phyloP scores from a whole-genome alignment of 2,329 filamentous ascomycete species.

The Fusarium dlaminii region DNA sequence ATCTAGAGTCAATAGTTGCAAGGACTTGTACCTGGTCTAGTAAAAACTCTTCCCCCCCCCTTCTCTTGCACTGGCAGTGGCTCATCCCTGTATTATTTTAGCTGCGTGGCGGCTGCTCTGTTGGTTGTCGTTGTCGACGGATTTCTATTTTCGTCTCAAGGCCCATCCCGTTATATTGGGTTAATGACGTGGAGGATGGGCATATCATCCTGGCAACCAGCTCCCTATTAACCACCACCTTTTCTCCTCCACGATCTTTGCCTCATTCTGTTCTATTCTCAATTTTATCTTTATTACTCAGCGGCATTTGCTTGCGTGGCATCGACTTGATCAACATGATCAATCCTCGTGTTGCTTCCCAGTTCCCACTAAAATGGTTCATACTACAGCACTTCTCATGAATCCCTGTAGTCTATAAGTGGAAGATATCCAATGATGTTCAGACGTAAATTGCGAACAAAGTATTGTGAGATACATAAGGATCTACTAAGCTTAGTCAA shows the following conservation, averaged over 20 bases:
- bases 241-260: not conserved
- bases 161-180: conserved; percentile 5
- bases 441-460: not conserved
- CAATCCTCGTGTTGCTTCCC: conserved; percentile 4
- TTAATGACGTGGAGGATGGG: conserved; percentile 14
- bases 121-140: not conserved
- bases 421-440: not conserved
- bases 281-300: not conserved
- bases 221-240: not conserved
- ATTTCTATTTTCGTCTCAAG: conserved; percentile 27
- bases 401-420: conserved; percentile 17
- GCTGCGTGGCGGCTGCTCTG: conserved; percentile 4
- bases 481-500: not conserved
- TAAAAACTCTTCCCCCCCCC: not conserved
- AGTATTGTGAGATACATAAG: not conserved
- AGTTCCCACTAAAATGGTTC: not conserved
- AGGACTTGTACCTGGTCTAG: conserved; percentile 8
- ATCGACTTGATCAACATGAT: not conserved
- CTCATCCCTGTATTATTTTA: conserved; percentile 27
- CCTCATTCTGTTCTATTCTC: not conserved
- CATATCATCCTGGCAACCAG: not conserved
- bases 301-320: conserved; percentile 18
- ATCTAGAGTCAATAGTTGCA: conserved; percentile 6
- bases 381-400: not conserved
- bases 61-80: too few species aligned